Percentiles rank a stretch among this genome's conserved stretches.
phyloP scores from a whole-genome alignment of 2,329 filamentous ascomycete genomes.

The Rhinocladiella similis region DNA sequence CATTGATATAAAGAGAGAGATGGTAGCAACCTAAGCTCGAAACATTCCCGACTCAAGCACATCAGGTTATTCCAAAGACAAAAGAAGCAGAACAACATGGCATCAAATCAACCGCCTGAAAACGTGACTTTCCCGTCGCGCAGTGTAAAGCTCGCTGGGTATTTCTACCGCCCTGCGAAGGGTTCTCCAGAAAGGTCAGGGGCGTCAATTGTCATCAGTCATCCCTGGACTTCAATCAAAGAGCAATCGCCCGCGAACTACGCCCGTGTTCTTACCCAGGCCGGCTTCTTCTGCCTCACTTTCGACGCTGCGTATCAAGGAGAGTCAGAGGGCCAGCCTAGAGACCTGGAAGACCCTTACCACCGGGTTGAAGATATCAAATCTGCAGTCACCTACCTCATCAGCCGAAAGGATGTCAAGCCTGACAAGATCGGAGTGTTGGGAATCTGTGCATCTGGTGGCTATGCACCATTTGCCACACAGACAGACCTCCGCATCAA shows the following conservation, averaged over 20 bases:
- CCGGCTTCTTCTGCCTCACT: constrained; percentile 37
- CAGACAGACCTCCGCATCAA: constrained; percentile 42
- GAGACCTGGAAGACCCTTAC: constrained; percentile 39
- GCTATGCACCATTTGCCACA: constrained; percentile 38
- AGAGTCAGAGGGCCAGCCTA: constrained; percentile 38
- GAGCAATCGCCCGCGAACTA: constrained; percentile 41
- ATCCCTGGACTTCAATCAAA: constrained; percentile 39
- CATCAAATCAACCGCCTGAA: too few species aligned
- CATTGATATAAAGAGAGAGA: too few species aligned
- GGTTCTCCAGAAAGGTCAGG: constrained; percentile 20
- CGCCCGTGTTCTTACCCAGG: constrained; percentile 33
- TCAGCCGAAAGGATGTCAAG: constrained; percentile 31
- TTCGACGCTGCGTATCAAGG: constrained; percentile 44
- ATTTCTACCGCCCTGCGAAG: constrained; percentile 2
- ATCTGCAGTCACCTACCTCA: constrained; percentile 37
- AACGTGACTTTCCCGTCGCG: constrained; percentile 19
- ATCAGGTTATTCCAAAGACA: too few species aligned
- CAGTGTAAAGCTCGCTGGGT: constrained; percentile 13
- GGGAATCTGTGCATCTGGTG: constrained; percentile 42
- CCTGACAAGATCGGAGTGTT: constrained; percentile 39
- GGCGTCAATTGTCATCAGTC: constrained; percentile 33
- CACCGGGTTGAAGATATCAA: constrained; percentile 40
- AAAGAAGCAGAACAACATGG: too few species aligned
- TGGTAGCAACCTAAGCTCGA: too few species aligned
- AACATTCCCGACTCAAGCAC: too few species aligned